A percentile compares a stretch with the other conserved stretches of the same genome.
Conservation (phyloP, 2,329 filamentous ascomycete genomes). For the Colletotrichum shisoi region DNA sequence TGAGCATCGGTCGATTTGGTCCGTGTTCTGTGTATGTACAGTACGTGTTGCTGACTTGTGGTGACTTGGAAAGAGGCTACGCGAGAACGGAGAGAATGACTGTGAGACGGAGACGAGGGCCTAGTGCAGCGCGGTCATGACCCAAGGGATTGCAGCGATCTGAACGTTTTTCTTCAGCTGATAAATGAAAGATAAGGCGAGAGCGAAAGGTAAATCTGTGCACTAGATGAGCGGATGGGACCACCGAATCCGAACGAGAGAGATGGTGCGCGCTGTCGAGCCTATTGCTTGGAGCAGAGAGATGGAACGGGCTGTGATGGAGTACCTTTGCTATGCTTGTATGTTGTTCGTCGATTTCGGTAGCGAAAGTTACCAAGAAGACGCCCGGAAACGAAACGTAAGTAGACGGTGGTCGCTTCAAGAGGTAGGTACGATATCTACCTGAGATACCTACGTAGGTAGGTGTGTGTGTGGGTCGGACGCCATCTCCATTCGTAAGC, state of each 20-base stretch:
- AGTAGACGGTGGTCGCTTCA: no score
- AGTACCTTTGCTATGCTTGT: no score
- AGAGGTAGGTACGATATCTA: no score
- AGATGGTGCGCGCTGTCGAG: conserved; percentile 23
- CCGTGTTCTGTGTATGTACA: neutral
- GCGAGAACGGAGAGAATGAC: neutral
- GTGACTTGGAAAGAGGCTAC: neutral
- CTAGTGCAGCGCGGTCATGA: neutral
- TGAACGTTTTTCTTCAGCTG: conserved; percentile 24
- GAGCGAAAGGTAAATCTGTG: conserved; percentile 4
- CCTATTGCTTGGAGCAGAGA: conserved; percentile 11
- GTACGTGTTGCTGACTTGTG: neutral
- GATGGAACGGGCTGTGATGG: conserved; percentile 29
- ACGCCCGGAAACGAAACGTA: no score
- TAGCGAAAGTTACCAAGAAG: no score
- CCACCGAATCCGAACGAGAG: neutral
- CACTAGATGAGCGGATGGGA: neutral
- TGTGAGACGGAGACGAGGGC: neutral
- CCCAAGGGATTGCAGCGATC: conserved; percentile 11
- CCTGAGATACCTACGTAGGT: neutral
- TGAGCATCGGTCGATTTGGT: neutral
- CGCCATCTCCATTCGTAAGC: conserved; percentile 33
- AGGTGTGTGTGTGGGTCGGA: neutral
- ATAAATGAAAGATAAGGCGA: conserved; percentile 32
- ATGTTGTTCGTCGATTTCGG: no score